Base-by-base conservation (phyloP, 768 basidiomycete species). In the Amylocystis lapponica region DNA sequence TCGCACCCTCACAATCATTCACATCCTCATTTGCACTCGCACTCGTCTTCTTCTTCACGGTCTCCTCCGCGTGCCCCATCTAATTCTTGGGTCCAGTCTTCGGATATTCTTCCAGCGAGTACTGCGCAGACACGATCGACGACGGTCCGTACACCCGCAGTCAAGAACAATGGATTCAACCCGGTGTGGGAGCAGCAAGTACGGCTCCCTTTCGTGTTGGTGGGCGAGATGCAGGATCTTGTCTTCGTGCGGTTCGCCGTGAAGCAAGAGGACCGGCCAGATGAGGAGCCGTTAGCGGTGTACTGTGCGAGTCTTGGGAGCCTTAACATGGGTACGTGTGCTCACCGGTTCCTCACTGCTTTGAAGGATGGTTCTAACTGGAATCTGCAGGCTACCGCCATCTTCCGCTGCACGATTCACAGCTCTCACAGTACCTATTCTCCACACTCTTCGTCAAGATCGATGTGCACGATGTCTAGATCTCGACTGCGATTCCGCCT, bases 151-250 rank as follows among this genome's bases (percentile, higher is more conserved):
- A 95, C 90, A 3, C 65, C 63, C 17, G 67, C 74, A 1, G 78
- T 94, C 43, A 80, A 78, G 64, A 84, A 89, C 60, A 94, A 94
- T 57, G 90, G 93, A 0, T 93, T 95, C 68, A 96, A 96, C 61
- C 95, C 95, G 0, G 66, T 78, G 2, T 97, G 93, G 88, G 74
- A 89, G 49, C 79, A 92, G 54, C 59, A 60, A 29, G 63, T 93
- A 20, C 62, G 65, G 16, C 61, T 94, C 17, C 81, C 82, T n/a
- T 93, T 93, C 55, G 78, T 80, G 38, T 81, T 83, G 52, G 72
- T 84, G 22, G 79, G 83, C 0, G 75, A 73, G 46, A 88, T 94
- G 85, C 68, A 66, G 46, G 88, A 93, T 23, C 70, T 97, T 21
- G 76, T 90, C 25, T 97, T 97, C 61, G 76, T 96, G 22, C 71